Conservation (phyloP, 768 basidiomycete species). For the Hygrophorus russula region DNA sequence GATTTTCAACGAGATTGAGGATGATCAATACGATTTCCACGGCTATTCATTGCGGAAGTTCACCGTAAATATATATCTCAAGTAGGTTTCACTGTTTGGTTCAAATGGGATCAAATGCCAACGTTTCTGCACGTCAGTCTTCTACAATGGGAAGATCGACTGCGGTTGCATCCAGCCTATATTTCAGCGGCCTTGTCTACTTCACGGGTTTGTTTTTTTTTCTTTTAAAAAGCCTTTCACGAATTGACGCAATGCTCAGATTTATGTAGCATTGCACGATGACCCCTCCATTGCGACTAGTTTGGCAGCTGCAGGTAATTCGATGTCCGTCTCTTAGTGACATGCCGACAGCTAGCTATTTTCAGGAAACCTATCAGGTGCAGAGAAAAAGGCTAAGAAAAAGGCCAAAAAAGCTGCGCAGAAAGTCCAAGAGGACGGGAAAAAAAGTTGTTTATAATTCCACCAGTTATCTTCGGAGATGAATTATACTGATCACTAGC, state of each 20-base stretch:
- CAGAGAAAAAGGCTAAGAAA: slow-evolving; percentile 75
- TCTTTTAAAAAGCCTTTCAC: not conserved
- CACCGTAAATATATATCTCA: slow-evolving; percentile 75
- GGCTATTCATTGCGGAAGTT: slow-evolving; percentile 86
- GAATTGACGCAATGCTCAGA: slow-evolving; percentile 28
- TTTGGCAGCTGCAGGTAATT: slow-evolving; percentile 25
- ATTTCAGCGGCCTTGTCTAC: slow-evolving; percentile 62
- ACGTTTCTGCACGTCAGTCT: slow-evolving; percentile 33
- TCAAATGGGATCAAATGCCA: not conserved
- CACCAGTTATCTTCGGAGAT: too few species aligned
- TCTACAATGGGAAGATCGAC: slow-evolving; percentile 68
- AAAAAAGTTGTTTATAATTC: slow-evolving; percentile 50
- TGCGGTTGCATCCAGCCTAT: slow-evolving; percentile 72
- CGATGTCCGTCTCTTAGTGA: slow-evolving; percentile 1
- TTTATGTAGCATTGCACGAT: slow-evolving; percentile 65
- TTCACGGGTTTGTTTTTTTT: slow-evolving; percentile 38
- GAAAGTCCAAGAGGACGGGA: slow-evolving; percentile 54
- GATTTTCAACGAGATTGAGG: slow-evolving; percentile 81
- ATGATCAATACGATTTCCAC: slow-evolving; percentile 98
- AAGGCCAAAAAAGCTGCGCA: slow-evolving; percentile 75
- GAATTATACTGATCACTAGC: too few species aligned
- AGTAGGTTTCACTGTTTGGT: slow-evolving; percentile 36
- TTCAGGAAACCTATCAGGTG: slow-evolving; percentile 37
- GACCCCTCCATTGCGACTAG: slow-evolving; percentile 49
- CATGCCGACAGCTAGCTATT: not conserved